Base-by-base conservation (phyloP, 2,329 filamentous ascomycete genomes). In the Cryoendolithus antarcticus region DNA sequence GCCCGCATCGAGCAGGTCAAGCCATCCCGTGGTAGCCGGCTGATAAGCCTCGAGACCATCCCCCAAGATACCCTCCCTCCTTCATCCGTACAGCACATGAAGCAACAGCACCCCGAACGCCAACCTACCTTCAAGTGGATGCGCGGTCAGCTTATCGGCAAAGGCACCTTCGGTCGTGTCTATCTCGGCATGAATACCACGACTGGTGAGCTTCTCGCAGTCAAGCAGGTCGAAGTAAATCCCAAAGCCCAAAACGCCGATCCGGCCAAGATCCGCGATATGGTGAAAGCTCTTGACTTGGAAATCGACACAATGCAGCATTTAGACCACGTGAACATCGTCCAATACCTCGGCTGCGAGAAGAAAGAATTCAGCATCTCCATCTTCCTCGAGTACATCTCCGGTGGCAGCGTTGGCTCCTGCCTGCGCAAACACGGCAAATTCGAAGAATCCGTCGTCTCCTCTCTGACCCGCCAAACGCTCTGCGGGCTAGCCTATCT, bases 241-340 rank as follows among this genome's bases (percentile, higher is more conserved):
- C 79, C 84, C 37, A 91, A 93, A 59, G 81, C 83, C 35, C 48
- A 53, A 13, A 59, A 59, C 41, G 51, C 56, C 19, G 58, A 62
- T 34, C 57, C 58, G 4, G 48, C 48, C 39, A 88, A 89, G 60
- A 91, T 96, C 69, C 84, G 85, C 55, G 91, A 98, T 62, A 82
- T 98, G 66, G 89, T 98, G 36, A 84, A 84, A 39, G 86, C 86
- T n/a, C 74, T 98, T 32, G 89, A 98, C 57, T 83, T 89, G 56
- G 91, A 98, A 62, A 98, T 98, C 52, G 91, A 98, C 62, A 98
- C 91, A 0, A 98, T 98, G 91, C 89, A 98, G 65, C 88, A 98
- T 65, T 74, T 98, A 37, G 93, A 98, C 59, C 89, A 98, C 59
- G 80, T 86, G 55, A 98, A 98, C 60, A 98, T 98, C 54, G 91